phyloP scores from a whole-genome alignment of 2,329 filamentous ascomycete genomes.

The Bipolaris gigantea region DNA sequence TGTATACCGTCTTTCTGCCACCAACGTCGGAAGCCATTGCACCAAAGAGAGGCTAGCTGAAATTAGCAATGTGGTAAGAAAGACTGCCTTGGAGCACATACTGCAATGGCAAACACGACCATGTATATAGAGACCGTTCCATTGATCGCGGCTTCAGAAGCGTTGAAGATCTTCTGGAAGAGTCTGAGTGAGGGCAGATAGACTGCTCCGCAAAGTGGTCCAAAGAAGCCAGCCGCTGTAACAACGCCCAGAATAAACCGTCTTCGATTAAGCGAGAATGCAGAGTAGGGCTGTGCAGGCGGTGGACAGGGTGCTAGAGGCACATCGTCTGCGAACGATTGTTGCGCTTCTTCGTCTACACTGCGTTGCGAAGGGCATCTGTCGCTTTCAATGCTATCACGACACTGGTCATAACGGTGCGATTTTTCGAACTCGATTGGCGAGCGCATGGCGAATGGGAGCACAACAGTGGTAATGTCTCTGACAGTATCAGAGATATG shows the following conservation, averaged over 20 bases:
- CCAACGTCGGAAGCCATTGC: constrained; percentile 46
- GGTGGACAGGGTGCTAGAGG: constrained; percentile 10
- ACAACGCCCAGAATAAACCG: constrained; percentile 47
- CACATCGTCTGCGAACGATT: constrained; percentile 13
- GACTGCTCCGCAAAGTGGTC: constrained; percentile 50
- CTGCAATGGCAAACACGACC: constrained; percentile 48
- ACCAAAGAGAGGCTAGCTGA: constrained; percentile 46
- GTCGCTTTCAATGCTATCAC: constrained; percentile 29
- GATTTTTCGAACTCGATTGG: constrained; percentile 31
- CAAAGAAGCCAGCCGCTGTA: constrained; percentile 49
- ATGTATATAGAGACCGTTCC: constrained; percentile 52
- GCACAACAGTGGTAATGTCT: not conserved
- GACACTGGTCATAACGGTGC: constrained; percentile 23
- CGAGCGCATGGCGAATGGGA: constrained; percentile 23
- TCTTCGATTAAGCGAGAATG: constrained; percentile 41
- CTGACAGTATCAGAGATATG: not conserved
- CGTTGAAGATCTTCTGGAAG: constrained; percentile 43
- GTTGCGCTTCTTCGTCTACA: constrained; percentile 15
- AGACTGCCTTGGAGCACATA: constrained; percentile 7
- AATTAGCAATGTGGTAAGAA: constrained; percentile 7
- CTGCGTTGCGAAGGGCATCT: constrained; percentile 19
- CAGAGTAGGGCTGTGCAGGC: constrained; percentile 41
- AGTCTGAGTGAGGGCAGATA: constrained; percentile 50
- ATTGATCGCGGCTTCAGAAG: constrained; percentile 45
- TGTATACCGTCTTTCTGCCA: constrained; percentile 48